Evolutionary conservation across 352 stramenopile species (phyloP), one percentile per base, ranked within the genome.

Genomic region (Stramenopiles sp.): DNA sequence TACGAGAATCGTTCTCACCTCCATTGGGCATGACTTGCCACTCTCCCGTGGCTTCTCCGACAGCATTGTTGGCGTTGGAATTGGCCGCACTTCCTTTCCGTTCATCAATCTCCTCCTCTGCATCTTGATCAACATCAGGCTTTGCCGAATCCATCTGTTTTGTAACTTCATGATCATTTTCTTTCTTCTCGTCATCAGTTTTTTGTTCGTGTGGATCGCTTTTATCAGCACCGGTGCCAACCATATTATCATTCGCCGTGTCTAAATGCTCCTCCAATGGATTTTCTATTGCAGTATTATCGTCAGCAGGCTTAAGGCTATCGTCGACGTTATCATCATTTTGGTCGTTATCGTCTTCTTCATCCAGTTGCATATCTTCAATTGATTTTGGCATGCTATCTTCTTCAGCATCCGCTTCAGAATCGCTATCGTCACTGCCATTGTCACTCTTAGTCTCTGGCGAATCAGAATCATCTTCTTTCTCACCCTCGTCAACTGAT

Each of bases 141-240:
- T 88, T 86, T 75, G 89, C 83, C 30, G 86, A 7, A 29, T 30
- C 39, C 39, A 0, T 80, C 80, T 30, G 82, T 30, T 30, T 88
- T 82, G 55, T 84, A 76, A 76, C 81, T 32, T 87, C 90, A 31
- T 91, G 84, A 67, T 88, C 84, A 8, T 85, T 84, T 0, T 88
- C 84, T 67, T 94, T 87, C n/a, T 89, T 84, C n/a, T 85, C 84
- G 1, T 81, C 81, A 30, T 83, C 81, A 7, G 22, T 14, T 27
- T 84, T 32, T 32, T 84, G 44, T 30, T 32, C 80, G 1, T 84
- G 67, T 75, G 80, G 82, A 75, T 87, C 85, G 27, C 82, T 76
- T 30, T 87, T 82, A 80, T 89, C 81, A 32, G 44, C 85, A 80
- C 30, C 84, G 80, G 81, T 80, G 0, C 82, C 81, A 8, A 44